Evolutionary conservation across 2,329 filamentous ascomycete species (phyloP).

Genomic region (Tolypocladium tropicale): DNA sequence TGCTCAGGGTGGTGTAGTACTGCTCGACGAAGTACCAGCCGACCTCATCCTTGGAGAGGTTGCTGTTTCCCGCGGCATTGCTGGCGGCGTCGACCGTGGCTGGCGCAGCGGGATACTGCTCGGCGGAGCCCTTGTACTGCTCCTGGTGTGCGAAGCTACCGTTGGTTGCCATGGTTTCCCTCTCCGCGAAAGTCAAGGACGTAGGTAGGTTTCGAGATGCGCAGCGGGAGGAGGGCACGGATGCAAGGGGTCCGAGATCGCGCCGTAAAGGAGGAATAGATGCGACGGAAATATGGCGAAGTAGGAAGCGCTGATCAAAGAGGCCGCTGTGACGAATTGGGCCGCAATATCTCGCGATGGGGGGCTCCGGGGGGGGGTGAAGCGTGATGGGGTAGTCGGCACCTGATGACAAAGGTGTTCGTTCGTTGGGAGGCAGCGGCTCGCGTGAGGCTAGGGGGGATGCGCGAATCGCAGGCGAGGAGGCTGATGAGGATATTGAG

Average conservation of each 20-base stretch:
- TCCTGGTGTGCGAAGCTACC: slow-evolving; percentile 38
- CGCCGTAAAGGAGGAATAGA: not conserved
- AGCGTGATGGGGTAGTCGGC: slow-evolving; percentile 1
- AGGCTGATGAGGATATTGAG: slow-evolving; percentile 3
- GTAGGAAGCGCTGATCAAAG: not conserved
- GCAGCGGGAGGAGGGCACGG: not conserved
- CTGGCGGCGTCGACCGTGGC: slow-evolving; percentile 22
- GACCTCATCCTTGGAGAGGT: slow-evolving; percentile 78
- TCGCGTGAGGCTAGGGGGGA: not conserved
- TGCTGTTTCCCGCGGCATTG: slow-evolving; percentile 27
- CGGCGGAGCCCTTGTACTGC: slow-evolving; percentile 26
- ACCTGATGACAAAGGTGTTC: slow-evolving; percentile 7
- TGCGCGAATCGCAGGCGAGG: not conserved
- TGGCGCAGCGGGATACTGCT: slow-evolving; percentile 27
- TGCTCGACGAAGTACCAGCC: slow-evolving; percentile 99
- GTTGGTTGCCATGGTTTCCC: slow-evolving; percentile 44
- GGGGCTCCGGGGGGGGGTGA: not conserved
- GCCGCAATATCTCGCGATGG: not conserved
- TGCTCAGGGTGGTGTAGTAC: slow-evolving; percentile 97
- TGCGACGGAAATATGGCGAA: not conserved
- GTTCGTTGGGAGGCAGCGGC: not conserved
- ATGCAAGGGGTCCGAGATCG: not conserved
- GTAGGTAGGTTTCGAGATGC: not conserved
- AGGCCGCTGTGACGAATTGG: not conserved
- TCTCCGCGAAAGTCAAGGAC: slow-evolving; percentile 1